phyloP scores from a whole-genome alignment of 2,329 filamentous ascomycete genomes.

The Ophiobolus disseminans region DNA sequence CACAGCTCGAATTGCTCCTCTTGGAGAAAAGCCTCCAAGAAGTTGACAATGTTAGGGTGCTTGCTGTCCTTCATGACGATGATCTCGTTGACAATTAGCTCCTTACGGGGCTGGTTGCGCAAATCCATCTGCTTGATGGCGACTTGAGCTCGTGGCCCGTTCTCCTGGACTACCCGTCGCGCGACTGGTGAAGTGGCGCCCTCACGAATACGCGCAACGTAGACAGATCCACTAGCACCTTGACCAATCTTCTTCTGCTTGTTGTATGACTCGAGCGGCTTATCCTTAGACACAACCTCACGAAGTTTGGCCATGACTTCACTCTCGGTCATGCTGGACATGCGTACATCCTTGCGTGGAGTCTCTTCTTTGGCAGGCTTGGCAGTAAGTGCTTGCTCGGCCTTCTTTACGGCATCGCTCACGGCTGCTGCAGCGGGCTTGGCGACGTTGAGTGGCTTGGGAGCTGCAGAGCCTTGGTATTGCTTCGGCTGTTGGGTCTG shows the following conservation, averaged over 20 bases:
- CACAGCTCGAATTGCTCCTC: constrained; percentile 96
- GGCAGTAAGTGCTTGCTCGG: constrained; percentile 81
- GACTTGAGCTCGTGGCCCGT: constrained; percentile 85
- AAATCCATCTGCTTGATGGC: constrained; percentile 99
- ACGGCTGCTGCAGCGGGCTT: constrained; percentile 58
- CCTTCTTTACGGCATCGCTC: constrained; percentile 80
- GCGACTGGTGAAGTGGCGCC: constrained; percentile 82
- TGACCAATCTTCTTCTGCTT: constrained; percentile 99
- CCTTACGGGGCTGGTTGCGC: constrained; percentile 94
- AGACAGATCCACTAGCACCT: constrained; percentile 96
- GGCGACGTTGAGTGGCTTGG: constrained; percentile 63
- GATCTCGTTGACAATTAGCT: constrained; percentile 98
- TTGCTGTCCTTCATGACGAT: constrained; percentile 99
- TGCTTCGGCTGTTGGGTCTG: constrained; percentile 46
- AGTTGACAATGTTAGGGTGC: constrained; percentile 98
- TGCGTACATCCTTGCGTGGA: constrained; percentile 89
- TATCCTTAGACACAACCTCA: constrained; percentile 93
- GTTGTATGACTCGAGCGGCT: constrained; percentile 92
- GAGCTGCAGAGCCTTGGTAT: constrained; percentile 54
- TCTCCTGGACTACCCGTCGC: constrained; percentile 76
- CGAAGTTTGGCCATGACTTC: constrained; percentile 97
- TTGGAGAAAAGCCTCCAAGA: constrained; percentile 93
- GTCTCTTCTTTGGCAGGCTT: constrained; percentile 74
- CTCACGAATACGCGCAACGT: constrained; percentile 95
- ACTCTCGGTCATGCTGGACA: constrained; percentile 97